Percentiles rank a stretch among this genome's conserved stretches.
phyloP scores from a whole-genome alignment of 2,329 filamentous ascomycete species.

The Nemania serpens region DNA sequence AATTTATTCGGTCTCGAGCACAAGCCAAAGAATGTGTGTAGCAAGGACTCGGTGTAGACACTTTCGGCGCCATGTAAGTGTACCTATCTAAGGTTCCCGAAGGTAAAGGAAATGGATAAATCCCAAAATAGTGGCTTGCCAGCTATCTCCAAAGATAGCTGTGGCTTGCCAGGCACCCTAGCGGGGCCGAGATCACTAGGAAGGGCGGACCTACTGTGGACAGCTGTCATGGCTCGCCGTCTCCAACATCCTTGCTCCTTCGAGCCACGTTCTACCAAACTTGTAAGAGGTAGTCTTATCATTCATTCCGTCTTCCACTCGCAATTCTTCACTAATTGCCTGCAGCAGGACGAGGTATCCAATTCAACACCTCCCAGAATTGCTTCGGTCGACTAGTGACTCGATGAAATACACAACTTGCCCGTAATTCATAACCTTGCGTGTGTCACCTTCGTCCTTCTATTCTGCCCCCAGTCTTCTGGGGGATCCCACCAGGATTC shows the following conservation, averaged over 20 bases:
- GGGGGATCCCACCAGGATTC: conserved; percentile 39
- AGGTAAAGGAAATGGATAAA: no score
- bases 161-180: no score
- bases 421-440: conserved; percentile 12
- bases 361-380: background rate
- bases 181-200: no score
- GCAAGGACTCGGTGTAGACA: no score
- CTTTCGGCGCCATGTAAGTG: no score
- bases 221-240: conserved; percentile 20
- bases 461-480: conserved; percentile 22
- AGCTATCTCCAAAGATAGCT: no score
- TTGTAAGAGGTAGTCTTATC: background rate
- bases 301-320: background rate
- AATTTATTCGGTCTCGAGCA: no score
- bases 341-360: background rate
- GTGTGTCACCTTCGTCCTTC: conserved; percentile 41
- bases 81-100: no score
- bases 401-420: conserved; percentile 19
- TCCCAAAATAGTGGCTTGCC: no score
- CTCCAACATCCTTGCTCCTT: background rate
- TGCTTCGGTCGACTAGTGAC: background rate
- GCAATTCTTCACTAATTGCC: conserved; percentile 5
- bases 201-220: conserved; percentile 6
- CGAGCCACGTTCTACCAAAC: background rate
- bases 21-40: no score